phyloP scores from a whole-genome alignment of 495 filamentous ascomycete genomes.

The Entonaema liquescens region DNA sequence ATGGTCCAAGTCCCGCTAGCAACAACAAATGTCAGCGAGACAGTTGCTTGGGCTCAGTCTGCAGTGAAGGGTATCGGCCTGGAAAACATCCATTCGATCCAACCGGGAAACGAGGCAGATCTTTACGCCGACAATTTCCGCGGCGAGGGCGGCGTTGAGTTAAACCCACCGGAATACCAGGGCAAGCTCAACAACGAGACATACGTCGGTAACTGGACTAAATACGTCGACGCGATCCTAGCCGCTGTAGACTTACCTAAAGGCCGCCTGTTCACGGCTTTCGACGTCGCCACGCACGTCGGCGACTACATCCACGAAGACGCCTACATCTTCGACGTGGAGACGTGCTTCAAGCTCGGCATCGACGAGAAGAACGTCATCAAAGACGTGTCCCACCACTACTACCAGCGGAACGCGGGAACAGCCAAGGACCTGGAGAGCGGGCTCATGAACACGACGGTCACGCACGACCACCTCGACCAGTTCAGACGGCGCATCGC shows the following conservation, averaged over 20 bases:
- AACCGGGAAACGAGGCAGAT: constrained; percentile 44
- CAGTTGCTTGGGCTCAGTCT: constrained; percentile 41
- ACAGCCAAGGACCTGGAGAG: constrained; percentile 31
- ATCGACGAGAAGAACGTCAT: constrained; percentile 38
- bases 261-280: constrained; percentile 42
- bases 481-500: constrained; percentile 33
- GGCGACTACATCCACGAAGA: constrained; percentile 21
- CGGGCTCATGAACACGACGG: constrained; percentile 38
- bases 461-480: constrained; percentile 37
- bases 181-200: constrained; percentile 40
- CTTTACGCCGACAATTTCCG: constrained; percentile 36
- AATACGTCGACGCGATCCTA: constrained; percentile 38
- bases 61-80: constrained; percentile 35
- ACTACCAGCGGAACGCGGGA: constrained; percentile 41
- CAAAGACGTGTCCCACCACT: constrained; percentile 44
- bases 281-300: constrained; percentile 41
- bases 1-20: constrained; percentile 46
- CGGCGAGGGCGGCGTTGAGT: constrained; percentile 37
- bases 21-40: constrained; percentile 44
- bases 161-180: constrained; percentile 44
- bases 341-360: constrained; percentile 42
- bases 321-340: constrained; percentile 34
- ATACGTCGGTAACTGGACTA: constrained; percentile 44
- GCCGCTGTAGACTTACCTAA: constrained; percentile 24
- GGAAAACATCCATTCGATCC: constrained; percentile 44